A percentile compares a stretch with the other conserved stretches of the same genome.
Evolutionary conservation across 257 asterid species (phyloP).

Genomic region (Ligustrum vulgare): DNA sequence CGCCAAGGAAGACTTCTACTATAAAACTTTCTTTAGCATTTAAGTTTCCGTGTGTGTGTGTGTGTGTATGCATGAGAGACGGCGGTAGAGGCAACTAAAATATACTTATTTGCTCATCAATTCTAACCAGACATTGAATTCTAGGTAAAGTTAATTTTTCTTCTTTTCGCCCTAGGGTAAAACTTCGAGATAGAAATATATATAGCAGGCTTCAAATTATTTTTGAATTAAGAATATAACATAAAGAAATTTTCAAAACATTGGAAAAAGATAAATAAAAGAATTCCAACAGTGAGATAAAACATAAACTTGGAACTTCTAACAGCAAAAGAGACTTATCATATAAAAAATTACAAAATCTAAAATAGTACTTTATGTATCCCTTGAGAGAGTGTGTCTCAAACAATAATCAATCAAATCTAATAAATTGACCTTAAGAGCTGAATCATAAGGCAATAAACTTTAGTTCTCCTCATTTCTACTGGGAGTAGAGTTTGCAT

Average conservation of each 20-base stretch:
- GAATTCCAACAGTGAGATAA: constrained; percentile 17
- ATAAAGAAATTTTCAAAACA: neutral
- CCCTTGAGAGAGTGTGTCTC: constrained; percentile 25
- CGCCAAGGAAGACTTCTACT: neutral
- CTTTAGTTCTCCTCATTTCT: constrained; percentile 29
- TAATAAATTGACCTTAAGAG: constrained; percentile 31
- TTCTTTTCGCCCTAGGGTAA: neutral
- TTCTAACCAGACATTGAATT: neutral
- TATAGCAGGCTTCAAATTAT: constrained; percentile 1
- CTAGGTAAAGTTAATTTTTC: neutral
- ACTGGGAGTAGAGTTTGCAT: too few relatives aligned
- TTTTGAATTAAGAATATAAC: constrained; percentile 20
- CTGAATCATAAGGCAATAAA: constrained; percentile 26
- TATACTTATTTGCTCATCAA: neutral
- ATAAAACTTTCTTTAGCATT: neutral
- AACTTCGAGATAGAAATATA: constrained; percentile 12
- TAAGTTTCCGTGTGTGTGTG: too few relatives aligned
- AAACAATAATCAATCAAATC: constrained; percentile 40
- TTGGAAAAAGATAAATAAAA: too few relatives aligned
- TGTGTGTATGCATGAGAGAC: neutral
- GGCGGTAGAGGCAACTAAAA: neutral
- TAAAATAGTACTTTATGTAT: constrained; percentile 32
- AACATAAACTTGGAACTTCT: constrained; percentile 23
- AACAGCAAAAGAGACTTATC: constrained; percentile 29
- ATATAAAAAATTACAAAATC: constrained; percentile 18